Base-by-base conservation (phyloP, 2,329 filamentous ascomycete genomes). In the Ascochyta fabae region DNA sequence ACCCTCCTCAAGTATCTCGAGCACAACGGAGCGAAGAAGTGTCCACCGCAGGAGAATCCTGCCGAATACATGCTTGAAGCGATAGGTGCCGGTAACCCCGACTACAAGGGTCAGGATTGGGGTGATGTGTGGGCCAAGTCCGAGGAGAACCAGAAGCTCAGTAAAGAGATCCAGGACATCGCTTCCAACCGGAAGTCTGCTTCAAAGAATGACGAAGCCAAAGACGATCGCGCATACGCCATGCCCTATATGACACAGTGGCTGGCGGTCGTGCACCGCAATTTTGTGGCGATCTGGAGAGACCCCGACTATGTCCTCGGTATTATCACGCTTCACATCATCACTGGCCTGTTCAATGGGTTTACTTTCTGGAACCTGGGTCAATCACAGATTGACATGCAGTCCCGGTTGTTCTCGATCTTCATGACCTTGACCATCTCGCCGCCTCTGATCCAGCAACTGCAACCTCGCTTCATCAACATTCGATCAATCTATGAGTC, bases 381-480 rank as follows among this genome's bases (percentile, higher is more conserved):
- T 3, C 67, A 76, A 49, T 73, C 70, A 16, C 71, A 72, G 47
- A 70, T 77, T 31, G 78, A 80, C 40, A 74, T 80, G 59, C 75
- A 78, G 71, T 88, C 86, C 42, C 82, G 88, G 7, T 81, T 93
- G 8, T 93, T 94, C 75, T 87, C 88, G 8, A 81, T 89, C 51
- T 94, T 94, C 75, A 87, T 92, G 82, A 89, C 88, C 0, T 79
- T 93, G 4, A 91, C 87, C 6, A 90, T 95, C 60, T 83, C 84
- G 1, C 89, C 89, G 0, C 88, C 88, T 0, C 78, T 93, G 0
- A 90, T 93, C 54, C 88, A 92, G 65, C 89, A 93, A 64, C 80
- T 93, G 0, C 88, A 93, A 67, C 90, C 90, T 0, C 84, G 85
- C 5, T 92, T 89, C 69, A 77, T 92, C 47, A 79, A 84, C 55